Conservation (phyloP, 495 filamentous ascomycete species). For the Evernia prunastri region DNA sequence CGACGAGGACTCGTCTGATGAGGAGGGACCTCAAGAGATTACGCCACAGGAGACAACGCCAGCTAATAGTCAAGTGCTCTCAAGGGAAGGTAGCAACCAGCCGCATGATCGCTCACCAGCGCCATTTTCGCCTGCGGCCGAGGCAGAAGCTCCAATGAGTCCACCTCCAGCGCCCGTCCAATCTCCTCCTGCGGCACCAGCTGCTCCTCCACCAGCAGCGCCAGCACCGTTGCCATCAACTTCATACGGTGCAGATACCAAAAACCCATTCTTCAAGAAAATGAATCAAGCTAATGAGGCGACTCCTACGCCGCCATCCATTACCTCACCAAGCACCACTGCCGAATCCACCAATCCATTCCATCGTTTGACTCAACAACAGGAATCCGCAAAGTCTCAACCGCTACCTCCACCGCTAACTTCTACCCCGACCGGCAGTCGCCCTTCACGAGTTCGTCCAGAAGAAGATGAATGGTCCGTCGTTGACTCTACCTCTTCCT, state of each 20-base stretch:
- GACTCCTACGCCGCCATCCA: conserved; percentile 25
- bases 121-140: conserved; percentile 36
- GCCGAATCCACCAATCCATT: conserved; percentile 88
- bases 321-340: conserved; percentile 32
- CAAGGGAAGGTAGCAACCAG: conserved; percentile 42
- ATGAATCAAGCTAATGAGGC: conserved; percentile 45
- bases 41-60: conserved; percentile 81
- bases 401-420: conserved; percentile 29
- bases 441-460: conserved; percentile 51
- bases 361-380: conserved; percentile 68
- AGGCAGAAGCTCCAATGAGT: conserved; percentile 31
- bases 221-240: conserved; percentile 31
- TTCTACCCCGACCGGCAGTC: conserved; percentile 39
- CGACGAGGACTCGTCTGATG: conserved; percentile 75
- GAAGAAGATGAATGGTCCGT: conserved; percentile 85
- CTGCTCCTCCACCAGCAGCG: conserved; percentile 29
- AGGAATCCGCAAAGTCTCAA: conserved; percentile 48
- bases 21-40: conserved; percentile 74
- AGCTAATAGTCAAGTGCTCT: conserved; percentile 55
- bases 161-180: conserved; percentile 28
- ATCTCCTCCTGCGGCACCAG: conserved; percentile 26
- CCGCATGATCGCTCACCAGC: conserved; percentile 41
- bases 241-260: conserved; percentile 41
- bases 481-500: conserved; percentile 62
- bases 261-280: conserved; percentile 70